Percentiles rank a stretch among this genome's conserved stretches.
phyloP scores from a whole-genome alignment of 108 stramenopile species.

The Pseudonitzschia pungens region DNA sequence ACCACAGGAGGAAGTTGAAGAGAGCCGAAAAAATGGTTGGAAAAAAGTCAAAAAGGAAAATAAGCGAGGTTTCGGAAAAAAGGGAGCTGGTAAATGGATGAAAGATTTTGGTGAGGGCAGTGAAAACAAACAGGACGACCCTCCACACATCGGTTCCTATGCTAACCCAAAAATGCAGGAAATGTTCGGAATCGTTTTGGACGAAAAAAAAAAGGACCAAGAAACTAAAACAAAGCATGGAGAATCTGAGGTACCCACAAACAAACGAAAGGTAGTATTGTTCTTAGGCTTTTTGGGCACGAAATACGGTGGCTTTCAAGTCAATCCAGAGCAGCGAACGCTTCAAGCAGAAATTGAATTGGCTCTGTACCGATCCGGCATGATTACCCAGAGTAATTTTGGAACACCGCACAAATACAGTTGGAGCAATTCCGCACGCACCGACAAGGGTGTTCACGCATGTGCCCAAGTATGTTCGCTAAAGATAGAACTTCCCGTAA shows the following conservation, averaged over 20 bases:
- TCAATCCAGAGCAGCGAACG: conserved; percentile 73
- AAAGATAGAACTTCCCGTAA: conserved; percentile 64
- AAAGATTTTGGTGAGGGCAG: conserved; percentile 31
- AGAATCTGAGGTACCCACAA: conserved; percentile 28
- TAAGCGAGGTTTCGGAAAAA: conserved; percentile 17
- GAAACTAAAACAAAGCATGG: not conserved
- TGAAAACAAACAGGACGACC: conserved; percentile 12
- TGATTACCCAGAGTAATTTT: conserved; percentile 75
- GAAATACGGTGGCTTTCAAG: conserved; percentile 91
- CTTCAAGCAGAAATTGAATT: conserved; percentile 92
- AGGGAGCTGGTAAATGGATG: conserved; percentile 12
- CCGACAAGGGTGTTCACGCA: conserved; percentile 95
- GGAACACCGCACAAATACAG: conserved; percentile 89
- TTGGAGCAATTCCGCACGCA: conserved; percentile 94
- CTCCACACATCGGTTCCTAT: conserved; percentile 72
- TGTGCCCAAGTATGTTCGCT: conserved; percentile 88
- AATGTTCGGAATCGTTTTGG: conserved; percentile 32
- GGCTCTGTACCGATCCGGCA: conserved; percentile 74
- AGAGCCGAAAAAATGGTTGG: not conserved
- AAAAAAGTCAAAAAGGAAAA: not conserved
- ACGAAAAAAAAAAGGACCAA: conserved; percentile 12
- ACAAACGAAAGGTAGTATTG: conserved; percentile 65
- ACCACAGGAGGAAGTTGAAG: not conserved
- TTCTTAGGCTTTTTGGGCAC: conserved; percentile 71
- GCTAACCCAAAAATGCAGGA: conserved; percentile 56